A percentile compares a stretch with the other conserved stretches of the same genome.
These are phyloP conservation scores for Petunia axillaris DNA, from an alignment of 257 asterid genomes.

Conservation along the genomic window DNA sequence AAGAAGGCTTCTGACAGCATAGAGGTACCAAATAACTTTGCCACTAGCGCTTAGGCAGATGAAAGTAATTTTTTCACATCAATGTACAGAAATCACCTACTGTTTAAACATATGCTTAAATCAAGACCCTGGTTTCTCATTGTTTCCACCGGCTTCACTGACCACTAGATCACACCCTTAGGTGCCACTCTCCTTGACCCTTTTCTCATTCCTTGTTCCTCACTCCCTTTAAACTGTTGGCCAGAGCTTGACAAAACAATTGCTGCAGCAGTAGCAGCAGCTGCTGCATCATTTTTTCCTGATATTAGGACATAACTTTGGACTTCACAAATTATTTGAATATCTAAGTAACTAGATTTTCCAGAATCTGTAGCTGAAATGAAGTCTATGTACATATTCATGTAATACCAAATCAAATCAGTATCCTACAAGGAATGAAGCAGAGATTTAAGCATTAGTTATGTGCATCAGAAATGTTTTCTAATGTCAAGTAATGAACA, in stretches of 20 bases:
- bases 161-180: background rate
- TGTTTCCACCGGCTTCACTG: background rate
- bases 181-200: too few relatives aligned
- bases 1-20: too few relatives aligned
- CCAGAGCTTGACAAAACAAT: background rate
- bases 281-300: background rate
- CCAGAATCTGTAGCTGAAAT: background rate
- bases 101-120: too few relatives aligned
- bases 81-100: background rate
- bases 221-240: background rate
- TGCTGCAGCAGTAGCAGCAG: background rate
- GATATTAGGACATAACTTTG: background rate
- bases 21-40: too few relatives aligned
- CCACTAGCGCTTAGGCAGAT: too few relatives aligned
- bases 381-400: constrained; percentile 19
- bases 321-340: background rate
- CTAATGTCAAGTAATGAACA: constrained; percentile 23
- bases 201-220: background rate
- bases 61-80: too few relatives aligned
- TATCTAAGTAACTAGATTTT: background rate
- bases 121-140: background rate
- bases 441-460: too few relatives aligned
- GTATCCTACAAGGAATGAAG: background rate
- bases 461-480: too few relatives aligned
- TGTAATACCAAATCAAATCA: background rate